Percentiles rank a stretch among this genome's conserved stretches.
Evolutionary conservation across 805 yeast genomes (phyloP).

Genomic region (Saccharomycopsis sp.): DNA sequence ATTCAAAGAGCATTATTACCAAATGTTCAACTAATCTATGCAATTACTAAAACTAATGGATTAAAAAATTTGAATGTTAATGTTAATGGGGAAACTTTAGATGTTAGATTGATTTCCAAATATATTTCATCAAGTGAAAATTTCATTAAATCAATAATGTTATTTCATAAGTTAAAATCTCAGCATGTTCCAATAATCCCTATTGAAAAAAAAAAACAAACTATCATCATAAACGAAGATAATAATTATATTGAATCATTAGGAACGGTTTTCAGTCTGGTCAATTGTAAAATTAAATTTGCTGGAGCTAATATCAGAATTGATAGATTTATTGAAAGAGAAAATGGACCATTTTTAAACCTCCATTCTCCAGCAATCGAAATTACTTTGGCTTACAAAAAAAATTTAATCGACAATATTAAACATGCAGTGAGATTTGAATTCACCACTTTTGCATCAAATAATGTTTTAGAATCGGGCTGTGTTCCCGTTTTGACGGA

Average conservation of each 20-base stretch:
- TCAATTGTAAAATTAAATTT: constrained; percentile 45
- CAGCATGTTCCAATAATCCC: constrained; percentile 8
- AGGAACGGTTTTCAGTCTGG: constrained; percentile 23
- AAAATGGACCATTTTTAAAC: constrained; percentile 31
- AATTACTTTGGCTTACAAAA: constrained; percentile 43
- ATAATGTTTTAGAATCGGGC: constrained; percentile 56
- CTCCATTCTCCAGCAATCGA: constrained; percentile 70
- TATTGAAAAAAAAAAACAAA: background rate
- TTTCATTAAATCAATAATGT: constrained; percentile 11
- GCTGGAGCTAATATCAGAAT: constrained; percentile 58
- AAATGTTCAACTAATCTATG: constrained; percentile 48
- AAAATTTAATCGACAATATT: constrained; percentile 27
- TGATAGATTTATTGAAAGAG: constrained; percentile 4
- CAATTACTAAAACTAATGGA: constrained; percentile 23
- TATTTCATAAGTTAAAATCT: constrained; percentile 12
- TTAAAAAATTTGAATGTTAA: constrained; percentile 34
- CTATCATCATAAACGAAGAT: constrained; percentile 1
- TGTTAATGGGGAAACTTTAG: constrained; percentile 59
- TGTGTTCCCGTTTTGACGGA: constrained; percentile 74
- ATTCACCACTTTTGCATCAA: constrained; percentile 55
- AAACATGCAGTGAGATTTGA: constrained; percentile 41
- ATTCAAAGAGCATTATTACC: constrained; percentile 62
- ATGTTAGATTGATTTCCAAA: constrained; percentile 50
- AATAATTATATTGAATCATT: constrained; percentile 15
- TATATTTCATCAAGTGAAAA: constrained; percentile 28